Conservation (phyloP, 306 rosid genomes). For the Lathyrus aphaca region DNA sequence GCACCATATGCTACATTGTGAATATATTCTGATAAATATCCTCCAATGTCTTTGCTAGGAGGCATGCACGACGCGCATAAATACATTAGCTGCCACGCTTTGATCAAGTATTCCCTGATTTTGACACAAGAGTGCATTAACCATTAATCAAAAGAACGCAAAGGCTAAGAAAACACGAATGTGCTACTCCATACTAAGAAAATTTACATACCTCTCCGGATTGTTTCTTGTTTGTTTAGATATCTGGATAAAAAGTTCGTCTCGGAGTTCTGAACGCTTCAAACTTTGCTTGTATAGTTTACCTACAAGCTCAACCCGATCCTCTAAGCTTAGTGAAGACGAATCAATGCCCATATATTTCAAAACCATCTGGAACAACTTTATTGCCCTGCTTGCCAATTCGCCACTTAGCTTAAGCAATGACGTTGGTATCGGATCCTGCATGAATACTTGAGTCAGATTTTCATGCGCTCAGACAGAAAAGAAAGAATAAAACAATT, state of each 20-base stretch:
- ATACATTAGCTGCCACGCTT: constrained; percentile 88
- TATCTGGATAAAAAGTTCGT: constrained; percentile 82
- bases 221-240: constrained; percentile 88
- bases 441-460: constrained; percentile 33
- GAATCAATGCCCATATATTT: constrained; percentile 85
- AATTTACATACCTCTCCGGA: constrained; percentile 66
- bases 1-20: constrained; percentile 65
- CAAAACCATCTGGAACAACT: constrained; percentile 73
- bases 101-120: constrained; percentile 69
- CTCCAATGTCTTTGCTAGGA: constrained; percentile 86
- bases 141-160: constrained; percentile 1
- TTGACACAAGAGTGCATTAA: constrained; percentile 27
- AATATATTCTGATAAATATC: constrained; percentile 82
- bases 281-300: constrained; percentile 82
- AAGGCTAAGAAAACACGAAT: constrained; percentile 19
- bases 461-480: constrained; percentile 1
- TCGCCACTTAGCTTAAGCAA: constrained; percentile 74
- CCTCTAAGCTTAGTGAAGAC: constrained; percentile 65
- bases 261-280: constrained; percentile 85
- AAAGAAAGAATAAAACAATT: background rate
- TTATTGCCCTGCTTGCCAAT: constrained; percentile 72
- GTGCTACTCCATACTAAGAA: constrained; percentile 3
- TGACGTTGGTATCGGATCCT: constrained; percentile 91
- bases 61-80: constrained; percentile 84
- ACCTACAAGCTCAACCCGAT: constrained; percentile 71